These are phyloP conservation scores for Ceratocystiopsis minuta DNA, from an alignment of 2,329 filamentous ascomycete genomes.

Conservation along the genomic window DNA sequence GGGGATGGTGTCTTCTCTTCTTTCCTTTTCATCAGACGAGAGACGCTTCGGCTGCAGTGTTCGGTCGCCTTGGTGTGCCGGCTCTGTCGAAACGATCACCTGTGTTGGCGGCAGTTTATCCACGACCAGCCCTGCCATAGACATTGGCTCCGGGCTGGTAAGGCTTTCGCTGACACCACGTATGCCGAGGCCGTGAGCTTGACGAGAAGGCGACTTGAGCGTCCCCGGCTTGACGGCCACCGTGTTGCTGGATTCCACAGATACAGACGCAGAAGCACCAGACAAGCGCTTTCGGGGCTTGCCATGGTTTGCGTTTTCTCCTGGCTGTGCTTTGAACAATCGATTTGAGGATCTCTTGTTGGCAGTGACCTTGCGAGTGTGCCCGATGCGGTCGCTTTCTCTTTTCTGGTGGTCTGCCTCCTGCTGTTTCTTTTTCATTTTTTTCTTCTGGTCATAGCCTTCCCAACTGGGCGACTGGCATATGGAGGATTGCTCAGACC, in stretches of 20 bases:
- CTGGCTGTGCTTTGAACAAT: slow-evolving; percentile 21
- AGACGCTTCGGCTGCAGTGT: no score
- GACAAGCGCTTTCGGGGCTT: no score
- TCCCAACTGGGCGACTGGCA: slow-evolving; percentile 48
- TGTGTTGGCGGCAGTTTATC: no score
- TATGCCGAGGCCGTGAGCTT: no score
- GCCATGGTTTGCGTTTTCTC: slow-evolving; percentile 7
- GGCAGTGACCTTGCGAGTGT: not conserved
- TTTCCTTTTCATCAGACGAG: not conserved
- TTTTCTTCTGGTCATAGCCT: slow-evolving; percentile 33
- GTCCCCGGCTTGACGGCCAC: not conserved
- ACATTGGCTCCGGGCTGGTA: no score
- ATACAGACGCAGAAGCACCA: not conserved
- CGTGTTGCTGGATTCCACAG: not conserved
- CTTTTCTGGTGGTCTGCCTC: slow-evolving; percentile 22
- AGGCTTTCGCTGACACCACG: no score
- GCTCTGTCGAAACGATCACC: no score
- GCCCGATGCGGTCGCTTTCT: slow-evolving; percentile 19
- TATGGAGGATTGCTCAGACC: slow-evolving; percentile 30
- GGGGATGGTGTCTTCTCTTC: not conserved
- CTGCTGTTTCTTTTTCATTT: slow-evolving; percentile 33
- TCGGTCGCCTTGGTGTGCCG: no score
- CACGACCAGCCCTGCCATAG: no score
- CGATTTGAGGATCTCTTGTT: slow-evolving; percentile 15
- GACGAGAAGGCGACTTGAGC: no score